Evolutionary conservation across 345 rosid genomes (phyloP).

Genomic region (Heritiera fomes): DNA sequence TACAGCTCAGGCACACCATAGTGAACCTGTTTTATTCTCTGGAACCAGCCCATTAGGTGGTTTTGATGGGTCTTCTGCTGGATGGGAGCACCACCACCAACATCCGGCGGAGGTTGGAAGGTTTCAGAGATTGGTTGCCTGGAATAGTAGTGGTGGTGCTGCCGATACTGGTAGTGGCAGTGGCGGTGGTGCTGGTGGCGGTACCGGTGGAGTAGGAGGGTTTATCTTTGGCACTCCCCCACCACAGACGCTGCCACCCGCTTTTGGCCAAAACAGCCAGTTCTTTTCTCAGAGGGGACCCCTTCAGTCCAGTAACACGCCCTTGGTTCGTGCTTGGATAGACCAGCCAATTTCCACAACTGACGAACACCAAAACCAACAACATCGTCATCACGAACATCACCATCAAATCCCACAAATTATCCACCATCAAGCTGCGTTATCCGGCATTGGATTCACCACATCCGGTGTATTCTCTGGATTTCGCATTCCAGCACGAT

Average conservation of each 20-base stretch:
- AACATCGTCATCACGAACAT: slow-evolving; percentile 32
- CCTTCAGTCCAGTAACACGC: slow-evolving; percentile 99
- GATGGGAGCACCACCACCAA: slow-evolving; percentile 64
- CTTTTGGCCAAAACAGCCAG: slow-evolving; percentile 62
- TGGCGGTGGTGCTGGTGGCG: slow-evolving; percentile 37
- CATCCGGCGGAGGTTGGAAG: slow-evolving; percentile 51
- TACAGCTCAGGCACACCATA: slow-evolving; percentile 32
- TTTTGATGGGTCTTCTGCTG: slow-evolving; percentile 50
- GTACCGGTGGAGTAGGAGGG: slow-evolving; percentile 40
- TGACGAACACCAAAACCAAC: slow-evolving; percentile 47
- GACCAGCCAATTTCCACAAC: slow-evolving; percentile 45
- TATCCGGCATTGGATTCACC: slow-evolving; percentile 57
- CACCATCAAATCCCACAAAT: slow-evolving; percentile 40
- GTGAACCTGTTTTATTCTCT: slow-evolving; percentile 53
- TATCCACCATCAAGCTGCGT: slow-evolving; percentile 45
- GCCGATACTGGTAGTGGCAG: slow-evolving; percentile 32
- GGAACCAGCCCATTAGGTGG: slow-evolving; percentile 43
- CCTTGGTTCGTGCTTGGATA: slow-evolving; percentile 82
- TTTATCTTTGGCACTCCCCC: slow-evolving; percentile 53
- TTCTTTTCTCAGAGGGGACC: slow-evolving; percentile 88
- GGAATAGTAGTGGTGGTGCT: slow-evolving; percentile 48
- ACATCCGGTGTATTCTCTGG: slow-evolving; percentile 65
- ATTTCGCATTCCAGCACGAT: slow-evolving; percentile 84
- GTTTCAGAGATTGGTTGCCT: slow-evolving; percentile 59
- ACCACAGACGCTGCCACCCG: slow-evolving; percentile 43